A percentile compares a stretch with the other conserved stretches of the same genome.
Conservation (phyloP, 768 basidiomycete genomes). For the Exidia glandulosa region DNA sequence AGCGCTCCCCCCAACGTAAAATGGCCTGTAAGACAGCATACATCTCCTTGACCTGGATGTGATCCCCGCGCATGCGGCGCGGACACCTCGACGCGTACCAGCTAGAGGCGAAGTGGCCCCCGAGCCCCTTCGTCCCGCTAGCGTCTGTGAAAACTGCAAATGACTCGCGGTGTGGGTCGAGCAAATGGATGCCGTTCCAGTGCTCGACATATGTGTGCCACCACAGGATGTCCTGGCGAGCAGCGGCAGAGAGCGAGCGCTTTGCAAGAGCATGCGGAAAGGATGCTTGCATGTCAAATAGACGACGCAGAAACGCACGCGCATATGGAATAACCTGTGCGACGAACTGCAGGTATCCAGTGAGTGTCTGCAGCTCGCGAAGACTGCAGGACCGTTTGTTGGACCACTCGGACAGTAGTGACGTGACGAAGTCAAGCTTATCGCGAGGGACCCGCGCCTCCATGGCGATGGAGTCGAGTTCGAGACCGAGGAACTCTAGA, state of each 20-base stretch:
- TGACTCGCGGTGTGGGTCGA: not conserved
- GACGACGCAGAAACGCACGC: slow-evolving; percentile 13
- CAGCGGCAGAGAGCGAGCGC: slow-evolving; percentile 15
- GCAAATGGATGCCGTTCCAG: slow-evolving; percentile 21
- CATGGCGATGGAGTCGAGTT: slow-evolving; percentile 16
- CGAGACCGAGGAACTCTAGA: slow-evolving; percentile 12
- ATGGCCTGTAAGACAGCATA: no score
- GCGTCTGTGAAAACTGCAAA: slow-evolving; percentile 21
- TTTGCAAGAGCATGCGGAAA: slow-evolving; percentile 7
- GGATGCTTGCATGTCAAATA: not conserved
- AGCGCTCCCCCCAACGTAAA: no score
- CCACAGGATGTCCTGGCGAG: slow-evolving; percentile 20
- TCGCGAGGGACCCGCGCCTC: slow-evolving; percentile 22
- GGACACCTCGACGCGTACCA: slow-evolving; percentile 20
- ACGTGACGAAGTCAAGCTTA: slow-evolving; percentile 18
- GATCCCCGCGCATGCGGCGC: no score
- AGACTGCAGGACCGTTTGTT: slow-evolving; percentile 11
- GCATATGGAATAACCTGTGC: slow-evolving; percentile 24
- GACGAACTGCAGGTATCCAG: slow-evolving; percentile 24
- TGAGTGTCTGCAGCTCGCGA: slow-evolving; percentile 20
- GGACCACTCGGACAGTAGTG: slow-evolving; percentile 15
- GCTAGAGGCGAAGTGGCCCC: slow-evolving; percentile 10
- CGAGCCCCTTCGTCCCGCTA: no score
- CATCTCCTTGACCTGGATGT: no score
- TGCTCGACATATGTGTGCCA: slow-evolving; percentile 15